Evolutionary conservation across 2,329 filamentous ascomycete genomes (phyloP).

Genomic region (Colletotrichum sp.): DNA sequence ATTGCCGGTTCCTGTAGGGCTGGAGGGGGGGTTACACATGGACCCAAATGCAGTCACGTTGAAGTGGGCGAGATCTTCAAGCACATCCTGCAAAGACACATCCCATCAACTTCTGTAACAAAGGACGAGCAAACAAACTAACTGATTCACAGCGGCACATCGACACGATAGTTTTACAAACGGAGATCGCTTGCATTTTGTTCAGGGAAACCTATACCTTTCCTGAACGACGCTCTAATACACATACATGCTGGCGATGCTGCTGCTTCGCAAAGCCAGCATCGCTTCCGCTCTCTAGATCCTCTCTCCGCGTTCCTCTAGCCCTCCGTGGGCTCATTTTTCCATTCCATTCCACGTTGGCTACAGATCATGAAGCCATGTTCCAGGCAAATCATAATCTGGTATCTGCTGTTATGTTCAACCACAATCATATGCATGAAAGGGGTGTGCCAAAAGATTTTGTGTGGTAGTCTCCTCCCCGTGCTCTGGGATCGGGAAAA

Average conservation of each 20-base stretch:
- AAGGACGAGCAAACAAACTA: not conserved
- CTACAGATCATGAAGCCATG: slow-evolving; percentile 13
- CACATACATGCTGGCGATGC: slow-evolving; percentile 15
- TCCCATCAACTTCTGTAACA: not conserved
- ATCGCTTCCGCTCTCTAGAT: not conserved
- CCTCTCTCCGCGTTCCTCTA: not conserved
- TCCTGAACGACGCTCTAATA: slow-evolving; percentile 20
- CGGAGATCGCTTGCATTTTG: slow-evolving; percentile 13
- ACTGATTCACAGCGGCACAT: not conserved
- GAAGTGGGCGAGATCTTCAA: not conserved
- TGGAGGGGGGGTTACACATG: not conserved
- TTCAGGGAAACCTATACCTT: slow-evolving; percentile 2
- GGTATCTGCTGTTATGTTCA: slow-evolving; percentile 20
- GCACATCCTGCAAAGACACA: not conserved
- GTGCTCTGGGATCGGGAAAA: slow-evolving; percentile 17
- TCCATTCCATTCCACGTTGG: slow-evolving; percentile 17
- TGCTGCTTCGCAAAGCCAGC: not conserved
- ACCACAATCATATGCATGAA: slow-evolving; percentile 21
- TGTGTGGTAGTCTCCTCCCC: slow-evolving; percentile 11
- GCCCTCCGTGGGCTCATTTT: not conserved
- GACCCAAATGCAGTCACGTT: not conserved
- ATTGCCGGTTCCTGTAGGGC: not conserved
- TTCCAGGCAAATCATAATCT: slow-evolving; percentile 18
- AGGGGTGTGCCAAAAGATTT: slow-evolving; percentile 11
- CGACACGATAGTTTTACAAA: not conserved